Evolutionary conservation across 441 rosid genomes (phyloP).

Genomic region (Adansonia gregorii): DNA sequence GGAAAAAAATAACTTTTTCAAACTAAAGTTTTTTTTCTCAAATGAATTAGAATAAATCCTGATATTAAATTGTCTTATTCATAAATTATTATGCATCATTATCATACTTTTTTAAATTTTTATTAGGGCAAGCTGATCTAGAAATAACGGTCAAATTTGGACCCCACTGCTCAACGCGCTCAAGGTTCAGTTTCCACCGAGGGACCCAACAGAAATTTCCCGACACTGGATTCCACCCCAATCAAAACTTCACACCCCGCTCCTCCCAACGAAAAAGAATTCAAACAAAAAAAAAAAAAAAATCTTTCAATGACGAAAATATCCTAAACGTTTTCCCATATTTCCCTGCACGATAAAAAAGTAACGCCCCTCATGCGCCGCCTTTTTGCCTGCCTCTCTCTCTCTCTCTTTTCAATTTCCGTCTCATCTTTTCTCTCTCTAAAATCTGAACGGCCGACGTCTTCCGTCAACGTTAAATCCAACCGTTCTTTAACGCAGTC

Average conservation of each 20-base stretch:
- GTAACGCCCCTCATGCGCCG: neutral
- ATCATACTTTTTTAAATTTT: neutral
- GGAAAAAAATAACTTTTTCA: neutral
- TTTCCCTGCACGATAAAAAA: conserved; percentile 1
- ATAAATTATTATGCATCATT: neutral
- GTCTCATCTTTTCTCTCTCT: neutral
- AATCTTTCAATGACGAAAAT: neutral
- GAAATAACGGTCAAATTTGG: neutral
- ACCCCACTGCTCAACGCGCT: conserved; percentile 5
- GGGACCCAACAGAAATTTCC: neutral
- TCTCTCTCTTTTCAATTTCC: neutral
- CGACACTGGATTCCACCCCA: neutral
- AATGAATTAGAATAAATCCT: neutral
- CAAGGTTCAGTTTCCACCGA: neutral
- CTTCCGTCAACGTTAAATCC: conserved; percentile 21
- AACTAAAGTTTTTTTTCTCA: neutral
- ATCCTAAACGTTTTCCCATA: neutral
- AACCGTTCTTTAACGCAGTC: conserved; percentile 33
- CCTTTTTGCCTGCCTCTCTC: neutral
- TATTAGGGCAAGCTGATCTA: neutral
- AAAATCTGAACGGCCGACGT: conserved; percentile 25
- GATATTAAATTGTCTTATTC: neutral
- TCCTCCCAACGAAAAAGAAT: neutral
- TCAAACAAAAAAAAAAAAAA: neutral
- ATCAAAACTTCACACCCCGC: conserved; percentile 19